A percentile compares a stretch with the other conserved stretches of the same genome.
Evolutionary conservation across 345 rosid species (phyloP).

Genomic region (Arabidopsis arenosa): DNA sequence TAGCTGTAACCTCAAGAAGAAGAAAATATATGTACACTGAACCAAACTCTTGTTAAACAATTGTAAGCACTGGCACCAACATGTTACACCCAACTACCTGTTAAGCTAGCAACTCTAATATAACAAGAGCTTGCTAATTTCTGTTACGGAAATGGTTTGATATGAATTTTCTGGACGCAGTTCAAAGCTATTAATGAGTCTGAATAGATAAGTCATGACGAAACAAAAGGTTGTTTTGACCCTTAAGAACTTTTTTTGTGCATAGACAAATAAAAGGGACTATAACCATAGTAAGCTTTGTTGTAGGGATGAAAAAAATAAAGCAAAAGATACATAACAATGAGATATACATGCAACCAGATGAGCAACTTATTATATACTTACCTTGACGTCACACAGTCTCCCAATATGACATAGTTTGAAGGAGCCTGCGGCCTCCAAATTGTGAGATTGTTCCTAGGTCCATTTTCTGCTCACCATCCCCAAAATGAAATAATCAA

Average conservation of each 20-base stretch:
- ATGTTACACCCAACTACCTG: constrained; percentile 24
- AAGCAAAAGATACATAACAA: constrained; percentile 35
- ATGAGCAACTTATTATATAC: constrained; percentile 15
- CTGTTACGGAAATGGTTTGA: constrained; percentile 20
- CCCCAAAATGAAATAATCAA: constrained; percentile 18
- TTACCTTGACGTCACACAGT: constrained; percentile 98
- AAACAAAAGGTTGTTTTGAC: not conserved
- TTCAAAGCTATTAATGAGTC: constrained; percentile 22
- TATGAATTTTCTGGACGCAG: constrained; percentile 10
- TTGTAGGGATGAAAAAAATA: constrained; percentile 8
- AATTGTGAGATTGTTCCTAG: constrained; percentile 76
- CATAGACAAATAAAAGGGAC: not conserved
- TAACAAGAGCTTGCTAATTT: constrained; percentile 22
- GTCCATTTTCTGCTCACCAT: constrained; percentile 69
- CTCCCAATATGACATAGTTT: constrained; percentile 94
- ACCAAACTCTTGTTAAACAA: constrained; percentile 1
- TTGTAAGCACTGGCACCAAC: constrained; percentile 21
- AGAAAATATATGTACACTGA: constrained; percentile 18
- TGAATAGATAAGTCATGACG: constrained; percentile 12
- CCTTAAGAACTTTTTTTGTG: not conserved
- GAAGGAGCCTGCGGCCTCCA: constrained; percentile 98
- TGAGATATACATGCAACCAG: constrained; percentile 32
- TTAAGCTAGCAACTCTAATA: constrained; percentile 16
- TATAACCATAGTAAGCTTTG: constrained; percentile 10
- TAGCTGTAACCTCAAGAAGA: constrained; percentile 16